Percentiles rank a stretch among this genome's conserved stretches.
phyloP scores from a whole-genome alignment of 2,329 filamentous ascomycete genomes.

The Monosporascus ibericus region DNA sequence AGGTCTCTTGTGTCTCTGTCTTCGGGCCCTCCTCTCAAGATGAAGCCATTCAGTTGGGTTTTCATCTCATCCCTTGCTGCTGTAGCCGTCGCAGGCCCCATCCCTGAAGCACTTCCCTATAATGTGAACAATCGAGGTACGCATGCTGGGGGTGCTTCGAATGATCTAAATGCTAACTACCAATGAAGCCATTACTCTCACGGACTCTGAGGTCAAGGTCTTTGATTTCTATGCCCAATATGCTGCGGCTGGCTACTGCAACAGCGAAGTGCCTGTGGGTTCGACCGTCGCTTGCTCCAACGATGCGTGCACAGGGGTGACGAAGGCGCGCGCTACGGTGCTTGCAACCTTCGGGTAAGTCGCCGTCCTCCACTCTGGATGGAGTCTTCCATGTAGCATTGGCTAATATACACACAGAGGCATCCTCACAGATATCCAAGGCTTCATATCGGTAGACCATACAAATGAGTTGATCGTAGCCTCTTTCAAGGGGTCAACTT shows the following conservation, averaged over 20 bases:
- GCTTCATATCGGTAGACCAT: slow-evolving; percentile 46
- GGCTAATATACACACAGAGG: slow-evolving; percentile 28
- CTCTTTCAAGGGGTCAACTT: slow-evolving; percentile 52
- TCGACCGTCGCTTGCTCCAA: slow-evolving; percentile 36
- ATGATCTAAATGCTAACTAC: slow-evolving; percentile 3
- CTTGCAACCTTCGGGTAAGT: slow-evolving; percentile 35
- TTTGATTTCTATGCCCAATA: slow-evolving; percentile 47
- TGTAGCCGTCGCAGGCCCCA: slow-evolving; percentile 15
- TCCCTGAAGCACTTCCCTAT: slow-evolving; percentile 8
- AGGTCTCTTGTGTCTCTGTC: not conserved
- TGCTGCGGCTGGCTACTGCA: slow-evolving; percentile 48
- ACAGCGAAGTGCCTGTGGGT: slow-evolving; percentile 34
- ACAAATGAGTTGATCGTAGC: slow-evolving; percentile 49
- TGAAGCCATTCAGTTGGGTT: slow-evolving; percentile 21
- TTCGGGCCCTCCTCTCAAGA: slow-evolving; percentile 10
- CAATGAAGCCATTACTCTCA: slow-evolving; percentile 16
- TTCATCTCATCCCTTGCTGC: slow-evolving; percentile 20
- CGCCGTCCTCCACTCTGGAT: not conserved
- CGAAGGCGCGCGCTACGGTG: slow-evolving; percentile 36
- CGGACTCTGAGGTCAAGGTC: slow-evolving; percentile 27
- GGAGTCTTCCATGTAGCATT: not conserved
- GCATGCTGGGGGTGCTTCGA: not conserved
- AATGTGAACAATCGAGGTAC: slow-evolving; percentile 29
- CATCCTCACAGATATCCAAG: slow-evolving; percentile 37
- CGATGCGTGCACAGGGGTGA: slow-evolving; percentile 37